Evolutionary conservation across 1,139 yeast genomes (phyloP), one percentile per base, ranked within the genome.

Genomic region (Pichia cactophila): DNA sequence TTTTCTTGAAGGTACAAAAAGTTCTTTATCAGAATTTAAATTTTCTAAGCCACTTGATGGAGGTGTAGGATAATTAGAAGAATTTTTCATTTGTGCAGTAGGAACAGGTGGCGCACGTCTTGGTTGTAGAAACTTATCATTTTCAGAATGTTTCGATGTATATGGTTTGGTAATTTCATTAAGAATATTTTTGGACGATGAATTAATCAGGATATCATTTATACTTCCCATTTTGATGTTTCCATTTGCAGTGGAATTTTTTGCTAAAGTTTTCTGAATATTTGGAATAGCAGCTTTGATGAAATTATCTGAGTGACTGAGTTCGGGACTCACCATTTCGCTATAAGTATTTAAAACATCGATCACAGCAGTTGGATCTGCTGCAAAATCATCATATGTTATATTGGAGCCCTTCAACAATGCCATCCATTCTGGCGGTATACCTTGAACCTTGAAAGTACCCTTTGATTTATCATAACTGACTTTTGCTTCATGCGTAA

Each of bases 311-410:
- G 46, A 45, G 39, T 53, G 45, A 11, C 54, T 56, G 7, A 57
- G 46, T 31, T 57, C 61, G 5, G 66, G 66, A 28, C 61, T 59
- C 12, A 60, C 60, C 61, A 61, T 60, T 47, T 64, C 68, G 20
- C 63, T 56, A 44, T 65, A 65, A 4, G 94, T 92, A 59, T 88
- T 95, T 62, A 94, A 78, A 1, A 90, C 98, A 62, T 92, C 97
- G 57, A 92, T 89, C 41, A 78, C 92, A 0, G 94, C 94, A 31
- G 82, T 86, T 1, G 94, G 90, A 60, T 85, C 88, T 59, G 82
- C 83, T 51, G 84, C 81, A 84, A 88, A 82, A 67, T 85, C 94
- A 59, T 84, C 92, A 56, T 83, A 83, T 4, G 92, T 84, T 58
- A 85, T 84, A 61, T 85, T 80, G 11, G 90, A 83, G 61, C 83